Evolutionary conservation across 805 yeast species (phyloP).

Genomic region (Metschnikowia amazonensis): DNA sequence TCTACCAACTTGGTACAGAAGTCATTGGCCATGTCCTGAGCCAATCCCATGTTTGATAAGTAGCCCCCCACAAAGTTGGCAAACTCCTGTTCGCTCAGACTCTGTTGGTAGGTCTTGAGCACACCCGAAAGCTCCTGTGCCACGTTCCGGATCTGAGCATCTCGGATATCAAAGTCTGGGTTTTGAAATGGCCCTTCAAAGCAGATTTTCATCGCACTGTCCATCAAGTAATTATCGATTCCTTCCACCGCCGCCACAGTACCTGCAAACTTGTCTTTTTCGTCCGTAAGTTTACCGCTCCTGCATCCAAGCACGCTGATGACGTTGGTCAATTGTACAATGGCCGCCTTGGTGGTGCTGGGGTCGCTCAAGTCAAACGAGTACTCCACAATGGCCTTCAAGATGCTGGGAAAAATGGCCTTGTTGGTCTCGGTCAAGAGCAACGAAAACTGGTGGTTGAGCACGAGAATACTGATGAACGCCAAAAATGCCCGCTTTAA

Average conservation of each 20-base stretch:
- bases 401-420: slow-evolving; percentile 52
- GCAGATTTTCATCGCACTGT: slow-evolving; percentile 60
- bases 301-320: slow-evolving; percentile 58
- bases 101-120: slow-evolving; percentile 50
- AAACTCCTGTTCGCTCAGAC: slow-evolving; percentile 39
- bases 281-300: slow-evolving; percentile 60
- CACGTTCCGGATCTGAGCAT: slow-evolving; percentile 73
- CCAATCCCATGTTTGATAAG: slow-evolving; percentile 54
- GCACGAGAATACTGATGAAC: slow-evolving; percentile 63
- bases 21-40: slow-evolving; percentile 55
- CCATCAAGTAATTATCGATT: slow-evolving; percentile 64
- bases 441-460: slow-evolving; percentile 76
- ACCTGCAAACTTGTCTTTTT: slow-evolving; percentile 49
- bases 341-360: slow-evolving; percentile 61
- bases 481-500: slow-evolving; percentile 69
- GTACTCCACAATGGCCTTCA: slow-evolving; percentile 61
- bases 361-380: slow-evolving; percentile 63
- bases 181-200: slow-evolving; percentile 81
- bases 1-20: slow-evolving; percentile 57
- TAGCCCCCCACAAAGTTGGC: slow-evolving; percentile 48
- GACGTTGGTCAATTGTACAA: slow-evolving; percentile 64
- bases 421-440: slow-evolving; percentile 68
- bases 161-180: slow-evolving; percentile 60
- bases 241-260: slow-evolving; percentile 59
- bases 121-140: slow-evolving; percentile 72